Base-by-base conservation (phyloP, 805 yeast genomes). In the Yarrowia sp. region DNA sequence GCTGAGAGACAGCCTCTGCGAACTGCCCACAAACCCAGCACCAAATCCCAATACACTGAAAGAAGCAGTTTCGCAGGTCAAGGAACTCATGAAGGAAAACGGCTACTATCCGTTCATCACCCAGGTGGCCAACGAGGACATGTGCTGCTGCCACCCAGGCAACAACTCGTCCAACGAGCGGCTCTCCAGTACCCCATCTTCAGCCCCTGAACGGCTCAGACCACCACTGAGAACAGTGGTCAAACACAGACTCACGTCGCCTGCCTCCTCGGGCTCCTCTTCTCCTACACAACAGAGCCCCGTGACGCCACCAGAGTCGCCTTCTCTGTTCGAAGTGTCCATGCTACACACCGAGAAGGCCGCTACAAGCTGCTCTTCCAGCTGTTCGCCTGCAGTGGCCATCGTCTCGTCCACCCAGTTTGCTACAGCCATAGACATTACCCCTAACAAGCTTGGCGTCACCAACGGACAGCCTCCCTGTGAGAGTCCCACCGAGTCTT, bases 1-100 rank as follows among this genome's bases (percentile, higher is more conserved):
- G 14, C 70, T 74, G 20, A 71, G 78, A n/a, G 72, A 72, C 36
- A 69, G 64, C 17, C 68, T 76, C n/a, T 33, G 60, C 33, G 43
- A 39, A 9, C 20, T 58, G 50, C 40, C 70, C 20, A 38, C 65
- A 14, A 42, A 61, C 9, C 47, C 53, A 40, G 46, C 70, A 52
- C 56, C 53, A 24, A 12, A 63, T 49, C 46, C 75, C 74, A 10
- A 69, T 73, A 9, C 53, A 36, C 20, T 77, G 74, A 13, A 58
- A 14, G 53, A 46, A 17, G 76, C 75, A 2, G 67, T 70, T 6
- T 56, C 61, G 1, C 69, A 70, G 55, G 74, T 69, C 40, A 70
- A 71, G 63, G 76, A 76, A 13, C 68, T 75, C 34, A 71, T 75
- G 73, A 70, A 69, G 64, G 77, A 72, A 15, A 73, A 73, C 44